Evolutionary conservation across 129 eudicot genomes (phyloP).

Genomic region (Tagetes patula): DNA sequence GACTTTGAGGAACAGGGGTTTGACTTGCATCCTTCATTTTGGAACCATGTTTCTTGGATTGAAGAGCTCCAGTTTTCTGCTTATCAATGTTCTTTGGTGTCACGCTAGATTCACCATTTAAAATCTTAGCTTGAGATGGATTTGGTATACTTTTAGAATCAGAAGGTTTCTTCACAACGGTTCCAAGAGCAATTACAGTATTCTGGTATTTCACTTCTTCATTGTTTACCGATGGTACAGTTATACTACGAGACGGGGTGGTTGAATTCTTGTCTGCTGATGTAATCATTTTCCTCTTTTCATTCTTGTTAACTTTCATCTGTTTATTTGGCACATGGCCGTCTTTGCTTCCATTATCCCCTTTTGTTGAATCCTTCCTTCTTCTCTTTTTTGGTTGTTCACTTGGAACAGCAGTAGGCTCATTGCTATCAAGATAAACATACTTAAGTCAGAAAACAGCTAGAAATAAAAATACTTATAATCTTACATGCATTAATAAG

Average conservation of each 20-base stretch:
- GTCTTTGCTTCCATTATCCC: constrained; percentile 43
- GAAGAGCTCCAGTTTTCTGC: constrained; percentile 41
- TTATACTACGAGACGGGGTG: constrained; percentile 41
- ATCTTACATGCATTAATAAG: constrained; percentile 5
- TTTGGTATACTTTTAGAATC: constrained; percentile 37
- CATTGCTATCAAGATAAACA: constrained; percentile 45
- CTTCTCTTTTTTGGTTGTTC: constrained; percentile 94
- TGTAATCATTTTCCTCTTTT: constrained; percentile 49
- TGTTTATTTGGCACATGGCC: constrained; percentile 54
- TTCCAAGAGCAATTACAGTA: constrained; percentile 53
- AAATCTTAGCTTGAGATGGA: constrained; percentile 35
- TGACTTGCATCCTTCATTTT: constrained; percentile 61
- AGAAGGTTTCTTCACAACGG: constrained; percentile 50
- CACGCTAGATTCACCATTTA: constrained; percentile 45
- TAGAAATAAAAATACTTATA: background rate
- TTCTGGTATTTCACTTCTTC: constrained; percentile 51
- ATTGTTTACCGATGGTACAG: constrained; percentile 31
- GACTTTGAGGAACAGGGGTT: constrained; percentile 42
- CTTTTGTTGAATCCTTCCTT: constrained; percentile 73
- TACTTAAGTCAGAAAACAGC: constrained; percentile 23
- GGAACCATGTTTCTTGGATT: constrained; percentile 44
- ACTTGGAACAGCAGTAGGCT: constrained; percentile 46
- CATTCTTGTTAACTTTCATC: constrained; percentile 57
- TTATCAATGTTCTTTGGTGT: constrained; percentile 50
- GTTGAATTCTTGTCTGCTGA: constrained; percentile 43